A percentile compares a stretch with the other conserved stretches of the same genome.
Evolutionary conservation across 768 basidiomycete species (phyloP).

Genomic region (Artomyces pyxidatus): DNA sequence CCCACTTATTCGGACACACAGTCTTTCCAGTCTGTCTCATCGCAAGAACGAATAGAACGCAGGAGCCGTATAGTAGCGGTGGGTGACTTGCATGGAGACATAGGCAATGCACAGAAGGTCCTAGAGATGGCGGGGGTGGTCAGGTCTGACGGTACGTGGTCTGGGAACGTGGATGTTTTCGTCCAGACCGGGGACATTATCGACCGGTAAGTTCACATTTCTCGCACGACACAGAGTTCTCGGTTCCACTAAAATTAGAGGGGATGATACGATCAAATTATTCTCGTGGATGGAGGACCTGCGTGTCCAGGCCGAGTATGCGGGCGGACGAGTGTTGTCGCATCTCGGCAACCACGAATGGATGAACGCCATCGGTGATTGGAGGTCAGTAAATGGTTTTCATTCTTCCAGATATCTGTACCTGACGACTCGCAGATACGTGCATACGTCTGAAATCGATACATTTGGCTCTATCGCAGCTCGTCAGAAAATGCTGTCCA

Average conservation of each 20-base stretch:
- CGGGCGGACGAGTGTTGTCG: constrained; percentile 67
- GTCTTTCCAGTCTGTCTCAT: neutral
- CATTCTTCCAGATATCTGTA: neutral
- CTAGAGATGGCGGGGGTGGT: constrained; percentile 75
- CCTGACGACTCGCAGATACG: constrained; percentile 49
- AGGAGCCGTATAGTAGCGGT: constrained; percentile 66
- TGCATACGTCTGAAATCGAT: constrained; percentile 70
- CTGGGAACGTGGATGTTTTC: constrained; percentile 73
- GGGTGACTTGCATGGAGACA: constrained; percentile 89
- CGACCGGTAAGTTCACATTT: constrained; percentile 52
- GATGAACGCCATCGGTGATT: constrained; percentile 90
- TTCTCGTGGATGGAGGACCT: constrained; percentile 82
- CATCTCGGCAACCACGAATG: constrained; percentile 94
- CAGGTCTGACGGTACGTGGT: constrained; percentile 69
- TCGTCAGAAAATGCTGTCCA: constrained; percentile 66
- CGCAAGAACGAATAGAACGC: neutral
- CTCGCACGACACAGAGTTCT: neutral
- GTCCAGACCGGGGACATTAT: constrained; percentile 97
- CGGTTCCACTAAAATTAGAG: constrained; percentile 36
- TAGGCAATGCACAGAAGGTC: constrained; percentile 70
- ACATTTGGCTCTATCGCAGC: constrained; percentile 69
- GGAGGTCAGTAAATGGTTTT: constrained; percentile 62
- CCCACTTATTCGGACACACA: no score
- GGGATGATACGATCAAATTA: constrained; percentile 82
- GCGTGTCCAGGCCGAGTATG: constrained; percentile 59